Evolutionary conservation across 2,329 filamentous ascomycete species (phyloP).

Genomic region (Colletotrichum sublineola): DNA sequence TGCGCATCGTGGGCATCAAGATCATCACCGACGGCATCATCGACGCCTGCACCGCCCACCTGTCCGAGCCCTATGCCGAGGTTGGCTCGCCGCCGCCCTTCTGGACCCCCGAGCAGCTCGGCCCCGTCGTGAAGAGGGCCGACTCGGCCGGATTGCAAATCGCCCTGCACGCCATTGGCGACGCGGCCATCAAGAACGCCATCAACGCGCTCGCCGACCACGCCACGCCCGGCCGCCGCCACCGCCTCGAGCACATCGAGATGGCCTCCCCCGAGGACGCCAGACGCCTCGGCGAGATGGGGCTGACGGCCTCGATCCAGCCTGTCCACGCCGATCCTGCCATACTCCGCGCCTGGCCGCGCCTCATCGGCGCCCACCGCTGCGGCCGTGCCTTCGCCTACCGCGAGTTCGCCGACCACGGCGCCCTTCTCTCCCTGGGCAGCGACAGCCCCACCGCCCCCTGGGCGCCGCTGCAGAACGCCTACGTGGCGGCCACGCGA

Average conservation of each 20-base stretch:
- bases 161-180: conserved; percentile 71
- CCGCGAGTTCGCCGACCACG: conserved; percentile 65
- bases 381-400: conserved; percentile 69
- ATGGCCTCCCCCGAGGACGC: conserved; percentile 64
- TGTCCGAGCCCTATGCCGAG: conserved; percentile 66
- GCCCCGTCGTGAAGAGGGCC: conserved; percentile 63
- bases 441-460: conserved; percentile 67
- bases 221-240: conserved; percentile 57
- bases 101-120: conserved; percentile 64
- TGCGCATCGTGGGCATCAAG: conserved; percentile 68
- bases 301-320: conserved; percentile 65
- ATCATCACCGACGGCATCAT: conserved; percentile 70
- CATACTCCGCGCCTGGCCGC: conserved; percentile 68
- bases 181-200: conserved; percentile 64
- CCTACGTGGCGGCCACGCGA: conserved; percentile 66
- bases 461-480: conserved; percentile 60
- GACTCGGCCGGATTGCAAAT: conserved; percentile 64
- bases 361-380: conserved; percentile 62
- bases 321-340: conserved; percentile 66
- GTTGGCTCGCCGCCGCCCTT: conserved; percentile 59
- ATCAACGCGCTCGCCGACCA: conserved; percentile 60
- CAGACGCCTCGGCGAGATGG: conserved; percentile 61
- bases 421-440: conserved; percentile 63
- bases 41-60: conserved; percentile 68
- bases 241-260: conserved; percentile 71